Evolutionary conservation across 129 eudicot species (phyloP), one percentile per base, ranked within the genome.

Genomic region (Lactuca sativa): DNA sequence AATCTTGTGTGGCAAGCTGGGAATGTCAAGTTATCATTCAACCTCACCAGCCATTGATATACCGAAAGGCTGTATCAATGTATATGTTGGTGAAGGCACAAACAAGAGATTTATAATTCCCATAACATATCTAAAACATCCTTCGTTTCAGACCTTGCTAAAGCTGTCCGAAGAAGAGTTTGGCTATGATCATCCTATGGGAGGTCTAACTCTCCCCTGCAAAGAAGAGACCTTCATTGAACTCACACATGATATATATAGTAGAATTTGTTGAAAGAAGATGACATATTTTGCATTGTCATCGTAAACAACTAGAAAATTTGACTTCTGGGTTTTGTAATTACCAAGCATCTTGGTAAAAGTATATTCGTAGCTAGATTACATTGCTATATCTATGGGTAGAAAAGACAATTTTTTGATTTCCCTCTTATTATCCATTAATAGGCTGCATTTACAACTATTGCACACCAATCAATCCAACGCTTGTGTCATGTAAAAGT

Each of bases 171-270:
- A 56, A 74, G 77, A 73, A 44, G 77, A 73, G 64, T 73, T 21
- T 30, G 64, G 57, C 6, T 54, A 51, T 53, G 33, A 9, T 60
- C 70, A 68, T 60, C 77, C 77, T n/a, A 68, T n/a, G 58, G 75
- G 80, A 60, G 64, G 80, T 3, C 74, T 60, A 2, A 76, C 70
- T 1, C 7, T 76, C 61, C 75, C 74, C 3, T 68, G 74, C 37
- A 51, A 70, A 34, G 80, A 76, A 66, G 64, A 73, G 34, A 32
- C 61, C 9, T 77, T 82, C 67, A 15, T 82, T 30, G 49, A 74
- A 41, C 25, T 74, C 3, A 34, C 43, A 6, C 5, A 4, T 3
- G 48, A 56, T 33, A 74, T n/a, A n/a, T n/a, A n/a, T 74, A 4
- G 4, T 11, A 5, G 3, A 3, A 30, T 17, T 6, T 44, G 31